Percentiles rank a stretch among this genome's conserved stretches.
Conservation (phyloP, 116 monocot genomes). For the Papilionanthe hybrid region DNA sequence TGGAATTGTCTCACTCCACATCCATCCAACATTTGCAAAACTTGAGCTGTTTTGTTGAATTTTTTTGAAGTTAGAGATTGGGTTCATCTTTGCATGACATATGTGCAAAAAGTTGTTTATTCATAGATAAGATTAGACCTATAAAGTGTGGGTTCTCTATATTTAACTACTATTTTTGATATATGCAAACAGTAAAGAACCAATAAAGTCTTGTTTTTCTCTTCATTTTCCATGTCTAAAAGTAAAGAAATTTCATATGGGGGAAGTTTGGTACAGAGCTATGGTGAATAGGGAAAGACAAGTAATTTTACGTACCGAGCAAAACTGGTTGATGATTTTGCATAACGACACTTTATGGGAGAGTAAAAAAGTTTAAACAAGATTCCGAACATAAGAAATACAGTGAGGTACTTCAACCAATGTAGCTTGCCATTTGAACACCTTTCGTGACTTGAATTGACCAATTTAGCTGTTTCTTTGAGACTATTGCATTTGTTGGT, state of each 20-base stretch:
- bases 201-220: no score
- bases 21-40: slow-evolving; percentile 53
- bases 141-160: no score
- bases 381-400: slow-evolving; percentile 37
- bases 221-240: no score
- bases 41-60: slow-evolving; percentile 16
- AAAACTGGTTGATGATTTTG: slow-evolving; percentile 18
- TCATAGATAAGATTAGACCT: no score
- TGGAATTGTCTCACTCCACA: slow-evolving; percentile 22
- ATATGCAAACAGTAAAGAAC: no score
- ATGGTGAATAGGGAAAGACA: background rate
- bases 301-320: slow-evolving; percentile 18
- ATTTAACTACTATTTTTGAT: no score
- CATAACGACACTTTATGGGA: slow-evolving; percentile 11
- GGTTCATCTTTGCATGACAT: no score
- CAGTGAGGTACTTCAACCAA: slow-evolving; percentile 35
- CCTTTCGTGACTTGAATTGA: slow-evolving; percentile 26
- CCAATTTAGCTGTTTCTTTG: slow-evolving; percentile 31
- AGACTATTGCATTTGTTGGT: slow-evolving; percentile 19
- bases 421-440: slow-evolving; percentile 36
- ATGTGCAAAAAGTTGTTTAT: no score
- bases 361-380: slow-evolving; percentile 38
- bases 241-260: no score
- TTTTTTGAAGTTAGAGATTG: no score
- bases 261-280: no score